Conservation (phyloP, 768 basidiomycete species). For the Tremella yokohamensis region DNA sequence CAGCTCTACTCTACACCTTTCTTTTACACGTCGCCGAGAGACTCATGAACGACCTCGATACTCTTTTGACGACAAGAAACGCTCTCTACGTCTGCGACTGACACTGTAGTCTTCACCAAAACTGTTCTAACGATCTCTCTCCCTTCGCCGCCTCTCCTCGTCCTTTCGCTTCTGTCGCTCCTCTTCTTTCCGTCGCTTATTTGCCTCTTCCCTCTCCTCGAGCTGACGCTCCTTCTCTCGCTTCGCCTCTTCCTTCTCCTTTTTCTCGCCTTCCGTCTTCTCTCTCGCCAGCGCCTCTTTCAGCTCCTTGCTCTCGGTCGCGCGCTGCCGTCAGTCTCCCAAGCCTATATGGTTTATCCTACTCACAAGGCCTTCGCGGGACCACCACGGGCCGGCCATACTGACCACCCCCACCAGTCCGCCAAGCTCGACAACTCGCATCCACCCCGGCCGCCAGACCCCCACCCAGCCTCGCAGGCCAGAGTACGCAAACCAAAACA, state of each 20-base stretch:
- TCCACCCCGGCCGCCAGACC: constrained; percentile 29
- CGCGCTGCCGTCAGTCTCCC: neutral
- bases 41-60: too few relatives aligned
- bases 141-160: too few relatives aligned
- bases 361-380: constrained; percentile 32
- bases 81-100: too few relatives aligned
- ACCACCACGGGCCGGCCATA: constrained; percentile 38
- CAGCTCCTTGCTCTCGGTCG: constrained; percentile 7
- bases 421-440: constrained; percentile 20
- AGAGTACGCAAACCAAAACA: constrained; percentile 15
- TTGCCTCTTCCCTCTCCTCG: constrained; percentile 12
- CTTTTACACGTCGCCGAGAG: too few relatives aligned
- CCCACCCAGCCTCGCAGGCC: constrained; percentile 20
- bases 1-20: too few relatives aligned
- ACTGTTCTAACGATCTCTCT: too few relatives aligned
- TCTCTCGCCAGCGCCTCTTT: constrained; percentile 19
- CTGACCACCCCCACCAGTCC: constrained; percentile 22
- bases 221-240: constrained; percentile 4
- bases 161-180: constrained; percentile 3
- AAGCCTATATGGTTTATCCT: neutral
- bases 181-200: constrained; percentile 4
- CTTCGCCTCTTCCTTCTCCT: constrained; percentile 8
- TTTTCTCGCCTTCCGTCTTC: constrained; percentile 8
- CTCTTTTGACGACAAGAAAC: too few relatives aligned
- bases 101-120: too few relatives aligned